These are phyloP conservation scores for Metarhizium brunneum DNA, from an alignment of 2,329 filamentous ascomycete genomes.

Conservation along the genomic window DNA sequence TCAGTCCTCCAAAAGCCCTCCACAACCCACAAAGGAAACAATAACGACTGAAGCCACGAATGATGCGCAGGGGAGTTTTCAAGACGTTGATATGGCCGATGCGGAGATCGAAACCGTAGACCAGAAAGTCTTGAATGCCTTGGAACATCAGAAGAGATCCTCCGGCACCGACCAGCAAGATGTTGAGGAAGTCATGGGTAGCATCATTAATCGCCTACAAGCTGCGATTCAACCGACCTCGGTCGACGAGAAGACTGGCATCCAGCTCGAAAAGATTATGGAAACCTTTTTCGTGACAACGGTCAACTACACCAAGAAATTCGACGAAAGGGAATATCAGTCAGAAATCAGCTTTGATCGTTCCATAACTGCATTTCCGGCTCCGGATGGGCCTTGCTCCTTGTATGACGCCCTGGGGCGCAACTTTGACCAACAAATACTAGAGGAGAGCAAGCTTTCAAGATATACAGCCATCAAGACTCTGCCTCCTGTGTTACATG, in stretches of 20 bases:
- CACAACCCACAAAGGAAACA: not conserved
- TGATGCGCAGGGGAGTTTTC: slow-evolving; percentile 4
- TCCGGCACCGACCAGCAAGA: slow-evolving; percentile 72
- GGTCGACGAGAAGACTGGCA: slow-evolving; percentile 51
- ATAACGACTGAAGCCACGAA: not conserved
- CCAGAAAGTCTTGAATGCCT: slow-evolving; percentile 34
- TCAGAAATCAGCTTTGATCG: slow-evolving; percentile 48
- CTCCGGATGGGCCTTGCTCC: slow-evolving; percentile 40
- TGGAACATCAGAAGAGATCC: slow-evolving; percentile 35
- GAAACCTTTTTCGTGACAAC: slow-evolving; percentile 57
- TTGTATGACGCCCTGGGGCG: slow-evolving; percentile 81
- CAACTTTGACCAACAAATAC: slow-evolving; percentile 71
- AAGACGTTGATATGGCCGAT: slow-evolving; percentile 21
- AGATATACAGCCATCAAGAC: slow-evolving; percentile 63
- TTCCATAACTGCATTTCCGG: slow-evolving; percentile 52
- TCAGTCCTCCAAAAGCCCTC: not conserved
- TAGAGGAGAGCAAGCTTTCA: slow-evolving; percentile 54
- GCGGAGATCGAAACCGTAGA: slow-evolving; percentile 30
- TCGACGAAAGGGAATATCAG: slow-evolving; percentile 30
- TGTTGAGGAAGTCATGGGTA: slow-evolving; percentile 90
- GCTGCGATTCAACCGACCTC: slow-evolving; percentile 71
- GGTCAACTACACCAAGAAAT: slow-evolving; percentile 49
- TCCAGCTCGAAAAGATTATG: slow-evolving; percentile 75
- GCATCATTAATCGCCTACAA: slow-evolving; percentile 82
- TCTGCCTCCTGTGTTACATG: slow-evolving; percentile 78